Conservation (phyloP, 192 early-diverging fungal genomes). For the Entrophospora sp. region DNA sequence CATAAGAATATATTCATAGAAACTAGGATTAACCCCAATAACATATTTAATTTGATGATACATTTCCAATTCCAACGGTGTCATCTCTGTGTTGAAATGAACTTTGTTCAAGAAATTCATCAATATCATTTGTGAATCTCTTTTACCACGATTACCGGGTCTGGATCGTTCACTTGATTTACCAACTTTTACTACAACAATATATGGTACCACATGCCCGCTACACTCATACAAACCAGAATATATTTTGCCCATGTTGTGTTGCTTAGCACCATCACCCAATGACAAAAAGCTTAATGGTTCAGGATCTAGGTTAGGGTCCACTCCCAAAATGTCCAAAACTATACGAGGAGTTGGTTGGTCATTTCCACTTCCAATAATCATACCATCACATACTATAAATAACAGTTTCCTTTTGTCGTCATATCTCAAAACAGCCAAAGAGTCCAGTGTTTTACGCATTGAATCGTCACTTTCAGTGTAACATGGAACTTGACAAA, state of each 20-base stretch:
- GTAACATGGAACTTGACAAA: constrained; percentile 95
- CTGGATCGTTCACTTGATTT: constrained; percentile 71
- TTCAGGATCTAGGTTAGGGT: constrained; percentile 73
- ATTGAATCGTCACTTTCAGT: constrained; percentile 95
- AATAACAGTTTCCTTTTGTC: constrained; percentile 97
- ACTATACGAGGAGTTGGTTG: constrained; percentile 94
- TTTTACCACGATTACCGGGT: constrained; percentile 97
- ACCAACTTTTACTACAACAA: constrained; percentile 96
- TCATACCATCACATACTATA: constrained; percentile 94
- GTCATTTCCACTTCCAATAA: constrained; percentile 95
- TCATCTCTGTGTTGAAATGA: constrained; percentile 89
- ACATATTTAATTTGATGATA: constrained; percentile 99
- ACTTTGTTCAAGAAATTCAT: constrained; percentile 98
- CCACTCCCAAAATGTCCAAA: constrained; percentile 90
- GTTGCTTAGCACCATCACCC: constrained; percentile 83
- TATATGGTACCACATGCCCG: constrained; percentile 89
- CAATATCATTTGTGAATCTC: constrained; percentile 96
- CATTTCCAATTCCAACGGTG: constrained; percentile 92
- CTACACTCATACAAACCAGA: constrained; percentile 90
- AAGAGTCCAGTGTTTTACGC: constrained; percentile 86
- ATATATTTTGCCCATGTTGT: constrained; percentile 97
- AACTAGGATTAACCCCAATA: constrained; percentile 91
- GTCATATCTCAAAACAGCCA: constrained; percentile 84
- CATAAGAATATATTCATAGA: constrained; percentile 97
- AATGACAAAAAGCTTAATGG: constrained; percentile 81